A percentile compares a stretch with the other conserved stretches of the same genome.
These are phyloP conservation scores for Phytophthora foliorum DNA, from an alignment of 352 stramenopile species.

Conservation along the genomic window DNA sequence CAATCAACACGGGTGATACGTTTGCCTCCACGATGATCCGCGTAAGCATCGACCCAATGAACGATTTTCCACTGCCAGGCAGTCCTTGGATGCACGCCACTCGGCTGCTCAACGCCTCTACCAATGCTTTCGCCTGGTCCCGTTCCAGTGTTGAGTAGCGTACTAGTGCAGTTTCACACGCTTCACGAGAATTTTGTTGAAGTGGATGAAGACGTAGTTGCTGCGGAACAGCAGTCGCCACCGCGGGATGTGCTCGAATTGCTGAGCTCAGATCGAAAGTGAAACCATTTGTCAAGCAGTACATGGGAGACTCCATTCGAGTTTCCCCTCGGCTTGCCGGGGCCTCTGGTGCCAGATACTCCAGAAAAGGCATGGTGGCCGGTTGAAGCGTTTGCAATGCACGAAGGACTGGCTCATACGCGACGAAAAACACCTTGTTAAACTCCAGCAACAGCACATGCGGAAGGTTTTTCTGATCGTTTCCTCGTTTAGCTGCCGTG, in stretches of 20 bases:
- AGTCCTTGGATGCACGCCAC: slow-evolving; percentile 88
- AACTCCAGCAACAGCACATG: slow-evolving; percentile 57
- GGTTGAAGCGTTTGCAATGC: slow-evolving; percentile 45
- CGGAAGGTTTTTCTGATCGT: slow-evolving; percentile 19
- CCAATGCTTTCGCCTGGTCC: slow-evolving; percentile 72
- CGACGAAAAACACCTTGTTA: slow-evolving; percentile 60
- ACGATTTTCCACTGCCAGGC: slow-evolving; percentile 86
- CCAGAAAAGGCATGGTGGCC: slow-evolving; percentile 42
- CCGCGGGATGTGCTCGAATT: slow-evolving; percentile 13
- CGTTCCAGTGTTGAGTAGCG: slow-evolving; percentile 50
- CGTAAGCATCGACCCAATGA: slow-evolving; percentile 82
- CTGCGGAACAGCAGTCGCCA: not conserved
- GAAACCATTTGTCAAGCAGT: slow-evolving; percentile 38
- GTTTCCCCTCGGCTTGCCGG: slow-evolving; percentile 7
- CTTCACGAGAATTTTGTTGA: slow-evolving; percentile 22
- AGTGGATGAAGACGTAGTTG: slow-evolving; percentile 31
- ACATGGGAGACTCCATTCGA: slow-evolving; percentile 44
- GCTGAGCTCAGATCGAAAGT: slow-evolving; percentile 44
- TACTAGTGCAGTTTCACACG: slow-evolving; percentile 37
- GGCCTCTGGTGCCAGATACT: slow-evolving; percentile 46
- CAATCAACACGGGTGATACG: slow-evolving; percentile 70
- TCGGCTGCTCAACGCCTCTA: slow-evolving; percentile 72
- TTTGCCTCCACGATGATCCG: slow-evolving; percentile 65
- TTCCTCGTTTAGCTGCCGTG: not conserved
- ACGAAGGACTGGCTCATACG: slow-evolving; percentile 59